Percentiles rank a stretch among this genome's conserved stretches.
Conservation (phyloP, 2,329 filamentous ascomycete species). For the Phialemonium atrogriseum region DNA sequence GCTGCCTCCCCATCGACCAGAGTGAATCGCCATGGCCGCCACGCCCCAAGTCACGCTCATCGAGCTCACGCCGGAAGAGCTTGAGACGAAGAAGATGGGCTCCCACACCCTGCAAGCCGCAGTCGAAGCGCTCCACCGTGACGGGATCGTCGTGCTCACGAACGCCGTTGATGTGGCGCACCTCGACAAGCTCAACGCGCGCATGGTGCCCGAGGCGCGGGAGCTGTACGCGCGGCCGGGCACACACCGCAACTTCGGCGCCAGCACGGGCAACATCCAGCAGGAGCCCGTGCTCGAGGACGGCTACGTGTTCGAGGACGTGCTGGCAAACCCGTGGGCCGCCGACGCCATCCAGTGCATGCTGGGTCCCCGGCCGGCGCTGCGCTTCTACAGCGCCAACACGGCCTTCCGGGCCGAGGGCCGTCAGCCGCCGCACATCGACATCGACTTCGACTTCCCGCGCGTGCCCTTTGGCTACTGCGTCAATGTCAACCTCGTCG, state of each 20-base stretch:
- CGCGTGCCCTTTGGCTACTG: constrained; percentile 45
- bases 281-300: no score
- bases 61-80: no score
- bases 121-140: constrained; percentile 38
- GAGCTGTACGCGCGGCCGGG: constrained; percentile 40
- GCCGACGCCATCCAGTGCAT: no score
- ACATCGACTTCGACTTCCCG: constrained; percentile 50
- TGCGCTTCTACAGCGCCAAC: constrained; percentile 52
- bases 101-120: constrained; percentile 49
- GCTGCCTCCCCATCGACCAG: no score
- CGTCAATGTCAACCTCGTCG: constrained; percentile 43
- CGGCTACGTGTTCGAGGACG: no score
- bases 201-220: constrained; percentile 51
- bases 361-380: constrained; percentile 45
- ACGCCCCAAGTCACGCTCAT: no score
- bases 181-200: constrained; percentile 47
- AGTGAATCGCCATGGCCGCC: no score
- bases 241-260: constrained; percentile 51
- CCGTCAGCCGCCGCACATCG: constrained; percentile 49
- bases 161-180: constrained; percentile 39
- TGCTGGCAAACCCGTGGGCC: no score
- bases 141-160: constrained; percentile 50
- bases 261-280: constrained; percentile 54
- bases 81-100: no score
- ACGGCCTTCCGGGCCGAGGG: constrained; percentile 43